Base-by-base conservation (phyloP, 805 yeast genomes). In the Cephaloascus albidus region DNA sequence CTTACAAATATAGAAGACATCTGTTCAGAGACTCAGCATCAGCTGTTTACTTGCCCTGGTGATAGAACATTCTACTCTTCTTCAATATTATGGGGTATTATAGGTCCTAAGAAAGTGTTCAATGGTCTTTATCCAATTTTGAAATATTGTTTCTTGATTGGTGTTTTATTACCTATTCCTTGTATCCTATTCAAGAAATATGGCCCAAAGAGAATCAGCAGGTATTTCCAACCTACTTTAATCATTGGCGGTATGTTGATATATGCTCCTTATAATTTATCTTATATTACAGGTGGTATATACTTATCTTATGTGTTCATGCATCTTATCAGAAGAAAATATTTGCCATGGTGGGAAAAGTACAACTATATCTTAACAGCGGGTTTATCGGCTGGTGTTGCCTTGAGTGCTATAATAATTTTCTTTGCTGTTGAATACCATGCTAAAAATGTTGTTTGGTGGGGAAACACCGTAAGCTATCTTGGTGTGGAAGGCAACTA, bases 251-350 rank as follows among this genome's bases (percentile, higher is more conserved):
- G 72, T 0, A 58, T 66, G 36, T 46, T 65, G 38, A 44, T 53
- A 10, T 72, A 55, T 43, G 70, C 69, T 4, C 80, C 81, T n/a
- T 74, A 68, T 47, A 73, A 73, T 49, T 48, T 75, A 40, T 60
- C 63, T 56, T 64, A 63, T 46, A 60, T 57, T 28, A 85, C 88
- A 0, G 78, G 81, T 10, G 79, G 85, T 39, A 70, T 84, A 49
- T 68, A 68, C 43, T 44, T n/a, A n/a, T n/a, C n/a, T 64, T 40
- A 61, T 69, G 34, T 65, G 18, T 65, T 65, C 57, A 65, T 65
- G 72, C 60, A 62, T 45, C 46, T 55, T 36, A 51, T 65, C 41
- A 63, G 62, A 39, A 53, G 54, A 37, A 50, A 57, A 42, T 65
- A 64, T 42, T 44, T 60, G 12, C 42, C 53, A 28, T 65, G 70